phyloP scores from a whole-genome alignment of 83 land plant genomes.

The Isoetes engelmannii region DNA sequence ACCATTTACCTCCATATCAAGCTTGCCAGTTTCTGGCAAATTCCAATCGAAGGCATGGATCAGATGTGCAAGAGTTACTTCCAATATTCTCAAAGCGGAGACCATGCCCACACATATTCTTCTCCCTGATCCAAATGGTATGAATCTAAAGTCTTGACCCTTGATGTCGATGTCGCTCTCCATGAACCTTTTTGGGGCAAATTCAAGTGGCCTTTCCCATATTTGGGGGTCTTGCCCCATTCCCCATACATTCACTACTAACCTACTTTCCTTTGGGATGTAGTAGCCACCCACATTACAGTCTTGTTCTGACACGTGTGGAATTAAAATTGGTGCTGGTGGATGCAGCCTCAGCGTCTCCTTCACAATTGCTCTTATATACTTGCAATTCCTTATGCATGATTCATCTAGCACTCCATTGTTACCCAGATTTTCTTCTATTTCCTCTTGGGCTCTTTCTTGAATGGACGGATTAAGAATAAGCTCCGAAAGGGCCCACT shows the following conservation, averaged over 20 bases:
- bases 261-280: not conserved
- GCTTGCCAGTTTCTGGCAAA: slow-evolving; percentile 8
- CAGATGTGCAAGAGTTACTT: slow-evolving; percentile 7
- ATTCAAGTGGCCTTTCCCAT: not conserved
- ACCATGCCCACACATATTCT: slow-evolving; percentile 8
- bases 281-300: no score
- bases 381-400: no score
- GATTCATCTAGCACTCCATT: no score
- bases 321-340: no score
- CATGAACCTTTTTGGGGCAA: slow-evolving; percentile 2
- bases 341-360: no score
- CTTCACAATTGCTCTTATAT: no score
- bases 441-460: no score
- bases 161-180: slow-evolving; percentile 8
- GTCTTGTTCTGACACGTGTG: no score
- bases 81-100: slow-evolving; percentile 6
- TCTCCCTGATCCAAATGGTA: slow-evolving; percentile 21
- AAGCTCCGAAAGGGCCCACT: no score
- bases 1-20: slow-evolving; percentile 10
- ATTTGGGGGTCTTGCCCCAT: not conserved
- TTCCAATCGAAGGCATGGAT: slow-evolving; percentile 16
- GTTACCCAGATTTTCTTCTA: no score
- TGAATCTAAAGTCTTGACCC: slow-evolving; percentile 18
- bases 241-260: not conserved
- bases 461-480: no score